Conservation (phyloP, 2,329 filamentous ascomycete species). For the Pochonia chlamydosporia region DNA sequence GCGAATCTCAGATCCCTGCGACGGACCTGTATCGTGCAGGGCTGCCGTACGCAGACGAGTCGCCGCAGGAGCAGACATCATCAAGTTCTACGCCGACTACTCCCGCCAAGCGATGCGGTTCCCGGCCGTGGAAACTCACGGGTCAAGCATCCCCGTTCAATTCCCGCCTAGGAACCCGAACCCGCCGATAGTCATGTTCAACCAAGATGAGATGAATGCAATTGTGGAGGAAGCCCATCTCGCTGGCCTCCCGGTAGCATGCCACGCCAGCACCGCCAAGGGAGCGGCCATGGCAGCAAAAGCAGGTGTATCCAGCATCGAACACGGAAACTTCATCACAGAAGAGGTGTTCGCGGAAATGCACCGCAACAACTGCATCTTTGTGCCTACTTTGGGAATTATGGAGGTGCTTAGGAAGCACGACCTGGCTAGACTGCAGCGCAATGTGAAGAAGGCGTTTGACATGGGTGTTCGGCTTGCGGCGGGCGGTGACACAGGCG, state of each 20-base stretch:
- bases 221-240: conserved; percentile 41
- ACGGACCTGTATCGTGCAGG: conserved; percentile 13
- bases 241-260: conserved; percentile 34
- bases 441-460: conserved; percentile 36
- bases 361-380: conserved; percentile 37
- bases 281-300: conserved; percentile 35
- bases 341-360: conserved; percentile 38
- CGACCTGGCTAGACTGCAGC: conserved; percentile 32
- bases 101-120: conserved; percentile 37
- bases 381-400: conserved; percentile 47
- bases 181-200: conserved; percentile 38
- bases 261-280: conserved; percentile 34
- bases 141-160: conserved; percentile 23
- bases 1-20: neutral
- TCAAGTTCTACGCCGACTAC: conserved; percentile 49
- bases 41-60: conserved; percentile 40
- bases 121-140: conserved; percentile 21
- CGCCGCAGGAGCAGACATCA: conserved; percentile 42
- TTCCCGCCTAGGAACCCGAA: conserved; percentile 18
- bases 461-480: conserved; percentile 43
- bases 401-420: conserved; percentile 6
- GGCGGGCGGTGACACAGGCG: conserved; percentile 48
- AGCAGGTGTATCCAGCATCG: conserved; percentile 36
- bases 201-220: conserved; percentile 42
- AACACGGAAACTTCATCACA: conserved; percentile 35